Percentiles rank a stretch among this genome's conserved stretches.
phyloP scores from a whole-genome alignment of 2,329 filamentous ascomycete genomes.

The Paecilomyces niveus region DNA sequence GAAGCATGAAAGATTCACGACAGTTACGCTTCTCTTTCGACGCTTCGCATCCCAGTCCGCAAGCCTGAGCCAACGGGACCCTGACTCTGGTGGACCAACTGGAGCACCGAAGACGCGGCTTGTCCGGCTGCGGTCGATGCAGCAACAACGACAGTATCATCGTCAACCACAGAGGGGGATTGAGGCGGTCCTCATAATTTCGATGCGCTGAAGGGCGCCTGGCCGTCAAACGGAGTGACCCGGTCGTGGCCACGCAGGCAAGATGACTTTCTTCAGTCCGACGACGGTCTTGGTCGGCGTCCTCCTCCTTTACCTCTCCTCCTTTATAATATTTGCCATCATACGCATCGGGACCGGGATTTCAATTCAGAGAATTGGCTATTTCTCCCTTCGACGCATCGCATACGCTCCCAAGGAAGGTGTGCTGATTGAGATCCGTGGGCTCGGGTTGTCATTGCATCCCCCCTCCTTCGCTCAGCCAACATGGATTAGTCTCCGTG shows the following conservation, averaged over 20 bases:
- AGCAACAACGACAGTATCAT: background rate
- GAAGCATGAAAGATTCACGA: constrained; percentile 12
- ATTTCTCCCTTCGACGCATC: constrained; percentile 82
- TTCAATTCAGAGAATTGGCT: constrained; percentile 92
- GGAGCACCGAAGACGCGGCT: background rate
- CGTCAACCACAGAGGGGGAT: background rate
- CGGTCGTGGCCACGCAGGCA: constrained; percentile 6
- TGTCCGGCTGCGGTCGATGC: background rate
- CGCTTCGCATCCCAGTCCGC: constrained; percentile 9
- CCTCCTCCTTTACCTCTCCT: constrained; percentile 79
- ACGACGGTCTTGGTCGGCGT: constrained; percentile 82
- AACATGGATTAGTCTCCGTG: constrained; percentile 86
- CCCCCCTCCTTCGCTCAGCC: constrained; percentile 94
- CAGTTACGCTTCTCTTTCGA: constrained; percentile 5
- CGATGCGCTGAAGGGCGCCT: constrained; percentile 12
- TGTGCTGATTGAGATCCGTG: constrained; percentile 79
- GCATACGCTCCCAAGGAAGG: constrained; percentile 87
- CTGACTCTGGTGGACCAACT: background rate
- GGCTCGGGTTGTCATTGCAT: constrained; percentile 80
- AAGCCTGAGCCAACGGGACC: constrained; percentile 8
- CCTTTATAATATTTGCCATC: constrained; percentile 89
- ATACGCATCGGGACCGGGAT: constrained; percentile 87
- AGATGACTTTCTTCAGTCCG: constrained; percentile 47
- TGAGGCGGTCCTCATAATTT: constrained; percentile 3
- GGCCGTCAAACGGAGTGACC: background rate